phyloP scores from a whole-genome alignment of 2,329 filamentous ascomycete species.

The Sordariomycetes sp. region DNA sequence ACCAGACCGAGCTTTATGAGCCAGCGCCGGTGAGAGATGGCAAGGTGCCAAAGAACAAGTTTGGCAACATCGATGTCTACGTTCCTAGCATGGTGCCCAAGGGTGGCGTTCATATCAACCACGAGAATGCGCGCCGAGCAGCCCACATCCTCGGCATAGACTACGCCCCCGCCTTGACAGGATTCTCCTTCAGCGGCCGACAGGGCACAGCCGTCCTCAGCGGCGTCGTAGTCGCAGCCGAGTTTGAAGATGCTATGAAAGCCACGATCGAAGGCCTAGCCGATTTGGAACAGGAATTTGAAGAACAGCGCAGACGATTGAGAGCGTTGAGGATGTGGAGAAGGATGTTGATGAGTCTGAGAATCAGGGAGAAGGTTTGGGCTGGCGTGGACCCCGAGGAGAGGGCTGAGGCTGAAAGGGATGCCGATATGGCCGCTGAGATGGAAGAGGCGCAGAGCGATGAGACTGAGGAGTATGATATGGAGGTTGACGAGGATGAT shows the following conservation, averaged over 20 bases:
- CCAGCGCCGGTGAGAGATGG: constrained; percentile 70
- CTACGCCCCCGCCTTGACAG: constrained; percentile 81
- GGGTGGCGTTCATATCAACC: constrained; percentile 65
- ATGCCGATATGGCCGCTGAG: constrained; percentile 19
- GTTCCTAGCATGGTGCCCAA: constrained; percentile 83
- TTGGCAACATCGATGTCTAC: constrained; percentile 89
- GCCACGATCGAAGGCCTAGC: constrained; percentile 60
- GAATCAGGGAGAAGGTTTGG: constrained; percentile 67
- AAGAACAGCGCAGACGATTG: constrained; percentile 62
- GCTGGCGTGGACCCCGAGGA: constrained; percentile 41
- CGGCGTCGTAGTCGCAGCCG: constrained; percentile 67
- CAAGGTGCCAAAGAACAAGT: constrained; percentile 78
- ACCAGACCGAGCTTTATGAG: constrained; percentile 64
- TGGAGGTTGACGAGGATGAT: constrained; percentile 27
- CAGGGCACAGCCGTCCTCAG: constrained; percentile 76
- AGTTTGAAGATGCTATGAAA: constrained; percentile 63
- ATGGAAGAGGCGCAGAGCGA: constrained; percentile 28
- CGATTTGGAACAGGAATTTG: constrained; percentile 54
- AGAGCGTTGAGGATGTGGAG: constrained; percentile 58
- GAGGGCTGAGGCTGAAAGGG: constrained; percentile 27
- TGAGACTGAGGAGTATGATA: constrained; percentile 32
- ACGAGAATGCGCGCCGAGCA: constrained; percentile 55
- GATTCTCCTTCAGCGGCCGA: constrained; percentile 79
- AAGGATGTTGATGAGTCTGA: constrained; percentile 66
- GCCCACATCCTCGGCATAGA: constrained; percentile 71